Conservation (phyloP, 345 rosid species). For the Schrenkiella parvula region DNA sequence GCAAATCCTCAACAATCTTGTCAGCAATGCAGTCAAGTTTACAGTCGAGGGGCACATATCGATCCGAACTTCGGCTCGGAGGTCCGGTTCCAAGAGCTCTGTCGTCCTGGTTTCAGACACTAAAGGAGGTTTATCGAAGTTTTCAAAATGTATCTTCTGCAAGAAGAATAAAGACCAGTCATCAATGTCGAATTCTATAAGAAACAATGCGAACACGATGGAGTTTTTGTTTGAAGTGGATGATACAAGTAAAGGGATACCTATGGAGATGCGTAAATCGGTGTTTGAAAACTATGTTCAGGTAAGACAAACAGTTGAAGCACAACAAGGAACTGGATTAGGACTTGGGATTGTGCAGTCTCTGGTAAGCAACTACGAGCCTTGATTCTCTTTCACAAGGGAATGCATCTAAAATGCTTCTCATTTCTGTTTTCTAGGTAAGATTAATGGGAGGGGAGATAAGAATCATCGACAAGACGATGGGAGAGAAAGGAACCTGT, state of each 20-base stretch:
- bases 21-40: constrained; percentile 82
- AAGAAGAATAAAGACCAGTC: constrained; percentile 27
- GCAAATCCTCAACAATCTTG: constrained; percentile 57
- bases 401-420: not conserved
- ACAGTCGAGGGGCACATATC: constrained; percentile 57
- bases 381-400: not conserved
- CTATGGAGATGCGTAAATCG: constrained; percentile 47
- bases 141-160: constrained; percentile 20
- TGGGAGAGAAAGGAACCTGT: constrained; percentile 61
- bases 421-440: constrained; percentile 37
- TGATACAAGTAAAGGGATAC: constrained; percentile 80
- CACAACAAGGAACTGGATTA: constrained; percentile 69
- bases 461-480: constrained; percentile 47
- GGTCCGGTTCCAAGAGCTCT: constrained; percentile 39
- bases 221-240: constrained; percentile 65
- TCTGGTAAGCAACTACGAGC: constrained; percentile 39
- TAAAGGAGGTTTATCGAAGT: constrained; percentile 19
- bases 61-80: constrained; percentile 58
- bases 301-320: constrained; percentile 55
- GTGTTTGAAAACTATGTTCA: constrained; percentile 80
- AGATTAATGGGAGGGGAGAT: constrained; percentile 85
- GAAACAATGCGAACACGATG: constrained; percentile 29
- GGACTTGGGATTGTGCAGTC: constrained; percentile 90
- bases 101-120: constrained; percentile 2
- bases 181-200: constrained; percentile 13